phyloP scores from a whole-genome alignment of 148 eudicot species.

The Rhododendron kiyosumense region DNA sequence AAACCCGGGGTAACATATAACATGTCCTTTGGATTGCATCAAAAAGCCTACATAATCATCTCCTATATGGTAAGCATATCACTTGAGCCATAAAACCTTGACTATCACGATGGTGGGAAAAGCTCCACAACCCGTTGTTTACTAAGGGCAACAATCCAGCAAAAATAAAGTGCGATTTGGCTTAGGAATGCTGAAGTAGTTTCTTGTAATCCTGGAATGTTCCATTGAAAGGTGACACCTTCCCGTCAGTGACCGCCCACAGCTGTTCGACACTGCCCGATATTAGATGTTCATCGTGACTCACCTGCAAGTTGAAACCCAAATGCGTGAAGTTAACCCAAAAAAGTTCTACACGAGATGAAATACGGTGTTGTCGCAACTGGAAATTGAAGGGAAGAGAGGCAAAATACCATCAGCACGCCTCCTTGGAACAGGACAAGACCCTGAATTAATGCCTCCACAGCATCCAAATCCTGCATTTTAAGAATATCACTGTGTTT shows the following conservation, averaged over 20 bases:
- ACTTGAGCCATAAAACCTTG: background rate
- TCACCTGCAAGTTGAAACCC: constrained; percentile 52
- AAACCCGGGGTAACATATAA: background rate
- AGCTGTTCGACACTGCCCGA: constrained; percentile 97
- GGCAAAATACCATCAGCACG: constrained; percentile 74
- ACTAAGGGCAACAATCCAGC: background rate
- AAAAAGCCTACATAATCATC: background rate
- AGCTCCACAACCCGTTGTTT: background rate
- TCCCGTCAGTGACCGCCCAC: constrained; percentile 94
- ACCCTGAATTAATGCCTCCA: constrained; percentile 97
- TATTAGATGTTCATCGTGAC: constrained; percentile 96
- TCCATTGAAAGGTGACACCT: constrained; percentile 70
- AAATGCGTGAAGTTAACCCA: background rate
- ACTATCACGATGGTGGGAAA: background rate
- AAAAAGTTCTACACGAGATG: background rate
- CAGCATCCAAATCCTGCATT: constrained; percentile 95
- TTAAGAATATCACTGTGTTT: background rate
- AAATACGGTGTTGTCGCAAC: background rate
- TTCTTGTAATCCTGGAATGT: constrained; percentile 96
- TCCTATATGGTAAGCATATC: background rate
- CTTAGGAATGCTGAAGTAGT: constrained; percentile 51
- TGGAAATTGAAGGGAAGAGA: constrained; percentile 10
- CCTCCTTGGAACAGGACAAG: constrained; percentile 99
- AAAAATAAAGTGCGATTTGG: background rate
- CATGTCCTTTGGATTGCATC: background rate